phyloP scores from a whole-genome alignment of 2,329 filamentous ascomycete species.

The Camillea tinctor region DNA sequence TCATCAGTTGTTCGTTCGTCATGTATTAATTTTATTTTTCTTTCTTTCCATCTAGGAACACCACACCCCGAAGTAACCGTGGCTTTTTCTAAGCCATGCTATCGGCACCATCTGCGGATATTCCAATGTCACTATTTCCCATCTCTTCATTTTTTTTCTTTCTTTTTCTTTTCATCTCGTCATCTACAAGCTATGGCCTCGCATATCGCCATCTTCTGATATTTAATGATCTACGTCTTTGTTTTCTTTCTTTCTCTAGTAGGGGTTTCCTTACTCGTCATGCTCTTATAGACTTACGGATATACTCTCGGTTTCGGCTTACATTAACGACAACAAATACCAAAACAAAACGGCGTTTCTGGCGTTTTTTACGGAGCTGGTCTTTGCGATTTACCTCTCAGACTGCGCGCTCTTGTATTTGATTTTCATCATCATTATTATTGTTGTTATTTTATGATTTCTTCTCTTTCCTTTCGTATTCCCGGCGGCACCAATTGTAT shows the following conservation, averaged over 20 bases:
- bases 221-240: slow-evolving; percentile 30
- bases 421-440: too few species aligned
- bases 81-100: slow-evolving; percentile 29
- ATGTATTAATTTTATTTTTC: slow-evolving; percentile 18
- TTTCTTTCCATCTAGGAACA: slow-evolving; percentile 38
- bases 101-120: background rate
- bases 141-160: slow-evolving; percentile 1
- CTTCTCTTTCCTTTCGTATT: too few species aligned
- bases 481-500: slow-evolving; percentile 13
- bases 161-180: slow-evolving; percentile 8
- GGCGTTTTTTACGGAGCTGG: slow-evolving; percentile 3
- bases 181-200: slow-evolving; percentile 3
- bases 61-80: slow-evolving; percentile 48
- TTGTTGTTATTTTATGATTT: too few species aligned
- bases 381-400: slow-evolving; percentile 3
- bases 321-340: slow-evolving; percentile 21
- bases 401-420: too few species aligned
- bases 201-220: slow-evolving; percentile 4
- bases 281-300: slow-evolving; percentile 11
- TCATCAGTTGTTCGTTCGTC: too few species aligned
- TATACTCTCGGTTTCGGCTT: slow-evolving; percentile 12
- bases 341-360: slow-evolving; percentile 23
- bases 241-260: slow-evolving; percentile 5
- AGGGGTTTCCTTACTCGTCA: slow-evolving; percentile 1
- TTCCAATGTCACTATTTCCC: slow-evolving; percentile 1